phyloP scores from a whole-genome alignment of 2,329 filamentous ascomycete genomes.

The Fusarium guadeloupense region DNA sequence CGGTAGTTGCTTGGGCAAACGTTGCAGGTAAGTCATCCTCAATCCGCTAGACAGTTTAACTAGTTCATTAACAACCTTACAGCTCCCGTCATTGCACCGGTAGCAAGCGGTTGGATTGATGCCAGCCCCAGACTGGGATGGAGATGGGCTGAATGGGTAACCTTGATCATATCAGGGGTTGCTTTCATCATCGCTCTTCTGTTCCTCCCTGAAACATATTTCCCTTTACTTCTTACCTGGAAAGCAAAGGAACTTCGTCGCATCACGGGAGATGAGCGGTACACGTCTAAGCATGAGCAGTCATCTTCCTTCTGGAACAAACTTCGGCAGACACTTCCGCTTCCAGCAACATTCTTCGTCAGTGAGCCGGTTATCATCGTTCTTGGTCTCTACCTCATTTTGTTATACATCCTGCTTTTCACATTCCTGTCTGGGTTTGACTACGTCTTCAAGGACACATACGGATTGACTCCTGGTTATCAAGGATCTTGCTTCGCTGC shows the following conservation, averaged over 20 bases:
- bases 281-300: constrained; percentile 70
- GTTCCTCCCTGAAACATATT: constrained; percentile 73
- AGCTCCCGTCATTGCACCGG: neutral
- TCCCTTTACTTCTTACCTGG: constrained; percentile 60
- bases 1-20: constrained; percentile 2
- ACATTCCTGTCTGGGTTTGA: constrained; percentile 61
- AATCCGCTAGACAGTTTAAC: too few species aligned
- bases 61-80: fast-evolving
- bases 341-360: constrained; percentile 51
- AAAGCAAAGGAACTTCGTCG: constrained; percentile 68
- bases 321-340: constrained; percentile 53
- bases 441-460: constrained; percentile 56
- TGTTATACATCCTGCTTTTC: constrained; percentile 63
- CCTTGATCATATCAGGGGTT: constrained; percentile 68
- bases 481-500: constrained; percentile 54
- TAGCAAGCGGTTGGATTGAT: constrained; percentile 6
- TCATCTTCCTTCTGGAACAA: constrained; percentile 61
- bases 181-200: constrained; percentile 63
- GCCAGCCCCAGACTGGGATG: constrained; percentile 47
- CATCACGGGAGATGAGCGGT: constrained; percentile 68
- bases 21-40: neutral
- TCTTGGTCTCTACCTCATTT: constrained; percentile 59
- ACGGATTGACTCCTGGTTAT: constrained; percentile 52
- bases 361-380: constrained; percentile 51
- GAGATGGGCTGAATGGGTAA: constrained; percentile 70